These are phyloP conservation scores for Berberis vulgaris DNA, from an alignment of 164 flowering plant species.

Conservation along the genomic window DNA sequence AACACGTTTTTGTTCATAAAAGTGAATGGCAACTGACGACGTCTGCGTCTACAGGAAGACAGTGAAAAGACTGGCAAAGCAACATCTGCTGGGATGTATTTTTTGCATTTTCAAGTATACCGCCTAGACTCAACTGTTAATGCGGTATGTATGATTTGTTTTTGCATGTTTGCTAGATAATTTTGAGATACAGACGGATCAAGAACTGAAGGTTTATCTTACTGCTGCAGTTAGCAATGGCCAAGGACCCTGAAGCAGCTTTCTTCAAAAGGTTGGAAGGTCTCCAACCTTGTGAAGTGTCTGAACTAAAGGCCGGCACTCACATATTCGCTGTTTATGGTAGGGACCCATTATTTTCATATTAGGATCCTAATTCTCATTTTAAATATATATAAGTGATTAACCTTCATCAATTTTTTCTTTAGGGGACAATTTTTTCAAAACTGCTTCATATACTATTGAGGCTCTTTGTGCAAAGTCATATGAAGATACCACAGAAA, in stretches of 20 bases:
- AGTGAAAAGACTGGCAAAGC: conserved; percentile 95
- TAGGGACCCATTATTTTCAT: conserved; percentile 22
- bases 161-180: background rate
- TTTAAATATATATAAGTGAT: background rate
- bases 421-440: conserved; percentile 95
- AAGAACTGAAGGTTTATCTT: background rate
- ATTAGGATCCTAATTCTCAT: conserved; percentile 6
- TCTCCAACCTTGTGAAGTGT: conserved; percentile 95
- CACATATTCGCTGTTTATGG: conserved; percentile 99
- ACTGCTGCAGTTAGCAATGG: conserved; percentile 74
- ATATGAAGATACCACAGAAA: conserved; percentile 67
- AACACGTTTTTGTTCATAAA: too few species aligned
- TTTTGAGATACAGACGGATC: background rate
- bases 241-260: conserved; percentile 96
- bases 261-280: conserved; percentile 98
- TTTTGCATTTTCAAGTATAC: conserved; percentile 97
- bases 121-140: conserved; percentile 88
- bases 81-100: conserved; percentile 98
- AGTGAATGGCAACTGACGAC: background rate
- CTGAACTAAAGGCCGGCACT: conserved; percentile 91
- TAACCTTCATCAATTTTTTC: conserved; percentile 7
- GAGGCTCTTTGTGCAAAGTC: conserved; percentile 92
- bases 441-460: conserved; percentile 82
- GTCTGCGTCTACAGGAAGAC: conserved; percentile 63
- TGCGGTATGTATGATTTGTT: conserved; percentile 47